Evolutionary conservation across 2,329 filamentous ascomycete genomes (phyloP), one percentile per base, ranked within the genome.

Genomic region (Scedosporium boydii): DNA sequence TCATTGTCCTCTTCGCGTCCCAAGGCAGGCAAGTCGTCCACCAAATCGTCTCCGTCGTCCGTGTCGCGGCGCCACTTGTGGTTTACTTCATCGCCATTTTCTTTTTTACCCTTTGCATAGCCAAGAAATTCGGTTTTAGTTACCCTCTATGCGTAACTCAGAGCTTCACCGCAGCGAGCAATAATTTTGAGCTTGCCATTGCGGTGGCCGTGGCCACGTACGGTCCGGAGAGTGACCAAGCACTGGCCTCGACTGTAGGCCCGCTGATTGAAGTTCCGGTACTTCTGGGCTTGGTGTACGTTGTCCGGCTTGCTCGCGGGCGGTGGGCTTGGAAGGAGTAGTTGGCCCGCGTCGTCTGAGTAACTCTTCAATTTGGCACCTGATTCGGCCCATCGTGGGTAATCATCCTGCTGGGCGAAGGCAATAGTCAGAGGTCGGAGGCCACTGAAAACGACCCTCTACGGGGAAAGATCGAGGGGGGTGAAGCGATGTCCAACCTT

Each of bases 111-210:
- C 76, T 95, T 1, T 77, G 77, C 53, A 75, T 87, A 1, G 82
- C 85, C 3, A 78, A 81, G 58, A 81, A 78, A n/a, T 74, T 88
- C n/a, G 88, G 90, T 0, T 92, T 92, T 63, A 85, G 84, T 0
- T 96, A 96, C 70, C 80, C 81, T 42, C 72, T 92, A 0, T 82
- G 83, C 1, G 81, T 82, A 10, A 93, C 91, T 1, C 91, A 96
- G 74, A 92, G 89, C 70, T 95, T 96, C 69, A 96, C 90, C 0
- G 93, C 91, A 0, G 89, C 90, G 1, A 96, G 91, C 72, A 96
- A 96, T 70, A 96, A 96, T 71, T 96, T 96, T 69, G 92, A 96
- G 76, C 77, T 96, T 26, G 91, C 92, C 0, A 96, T 96, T 74
- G 91, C 91, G 0, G 91, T 96, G 0, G 90, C 90, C 0, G 87